Evolutionary conservation across 2,329 filamentous ascomycete genomes (phyloP), one percentile per base, ranked within the genome.

Genomic region (Botrytis pseudocinerea): DNA sequence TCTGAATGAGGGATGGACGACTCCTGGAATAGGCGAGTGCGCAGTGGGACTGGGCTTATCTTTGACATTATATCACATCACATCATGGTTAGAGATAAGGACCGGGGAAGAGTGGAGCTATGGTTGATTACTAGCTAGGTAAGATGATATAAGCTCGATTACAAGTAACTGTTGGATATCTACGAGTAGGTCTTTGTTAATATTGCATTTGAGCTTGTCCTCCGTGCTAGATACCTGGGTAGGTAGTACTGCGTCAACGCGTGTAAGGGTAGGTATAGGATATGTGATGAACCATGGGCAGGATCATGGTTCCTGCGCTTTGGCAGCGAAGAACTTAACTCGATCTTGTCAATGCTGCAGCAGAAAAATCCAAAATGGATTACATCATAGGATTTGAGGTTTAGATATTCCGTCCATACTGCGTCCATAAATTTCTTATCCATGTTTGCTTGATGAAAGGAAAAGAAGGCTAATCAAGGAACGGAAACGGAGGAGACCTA

Each of bases 21-120:
- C 64, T 54, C 64, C 64, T 66, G 64, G 40, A 66, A 66, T 66
- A 66, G 64, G 64, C 64, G 64, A 66, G 25, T n/a, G 6, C 25
- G 10, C 35, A 42, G 40, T 38, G 63, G 46, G 42, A 20, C 12
- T 22, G 48, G 14, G 63, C 63, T 65, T 46, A 60, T 60, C 57
- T 60, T 38, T 60, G 57, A 60, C 18, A 12, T 12, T 25, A 35
- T 35, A n/a, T 54, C 38, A n/a, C 35, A n/a, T 54, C 38, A 40
- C 35, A 38, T 40, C 20, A 2, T 59, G 28, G 14, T 16, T 38
- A 14, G 35, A 61, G 59, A 61, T 61, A 61, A 61, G 59, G 59
- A 38, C 16, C n/a, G 51, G 22, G 28, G 28, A 59, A 32, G 57
- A 25, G 59, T 25, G 32, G 32, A 57, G 51, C 51, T 28, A 18